Evolutionary conservation across 768 basidiomycete genomes (phyloP), one percentile per base, ranked within the genome.

Genomic region (Lactifluus piperatus): DNA sequence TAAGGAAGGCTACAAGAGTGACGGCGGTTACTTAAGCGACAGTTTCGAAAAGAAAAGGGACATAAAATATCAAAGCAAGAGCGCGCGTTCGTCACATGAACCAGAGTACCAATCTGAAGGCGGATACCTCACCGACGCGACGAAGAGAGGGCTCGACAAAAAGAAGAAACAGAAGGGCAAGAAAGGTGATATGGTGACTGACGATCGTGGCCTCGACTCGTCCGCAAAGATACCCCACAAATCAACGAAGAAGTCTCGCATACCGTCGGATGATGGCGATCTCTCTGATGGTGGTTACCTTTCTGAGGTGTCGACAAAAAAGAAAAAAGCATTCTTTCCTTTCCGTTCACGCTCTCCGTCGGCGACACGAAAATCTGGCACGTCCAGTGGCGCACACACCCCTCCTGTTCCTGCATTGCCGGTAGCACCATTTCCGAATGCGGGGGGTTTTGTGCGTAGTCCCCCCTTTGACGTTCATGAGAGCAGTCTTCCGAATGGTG

Each of bases 81-180:
- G 60, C 46, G 67, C 54, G 26, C 22, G 14, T 22, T 47, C 44
- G 49, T 58, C 46, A 8, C 55, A 65, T 4, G 62, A 66, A 27
- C 65, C 67, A 6, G 72, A 71, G 39, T 66, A 70, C 62, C 70
- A 71, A 51, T 70, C 69, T 8, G 73, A 75, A 62, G 69, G 67
- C 14, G 72, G 67, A 13, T 62, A 66, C 32, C 20, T 68, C 14
- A 68, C 71, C 1, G 65, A 64, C 16, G 34, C 45, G 46, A 44
- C 18, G 13, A 61, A 56, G 52, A 43, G 9, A 62, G 56, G 43
- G 26, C 64, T 34, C 53, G 48, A 51, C 52, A 56, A 67, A 43
- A 37, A 65, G 49, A 62, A 65, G 56, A 45, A 54, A 45, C n/a
- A 44, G 22, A 64, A 62, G 37, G 50, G 64, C 51, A 52, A 52